phyloP scores from a whole-genome alignment of 2,329 filamentous ascomycete genomes.

The Alternaria sp. region DNA sequence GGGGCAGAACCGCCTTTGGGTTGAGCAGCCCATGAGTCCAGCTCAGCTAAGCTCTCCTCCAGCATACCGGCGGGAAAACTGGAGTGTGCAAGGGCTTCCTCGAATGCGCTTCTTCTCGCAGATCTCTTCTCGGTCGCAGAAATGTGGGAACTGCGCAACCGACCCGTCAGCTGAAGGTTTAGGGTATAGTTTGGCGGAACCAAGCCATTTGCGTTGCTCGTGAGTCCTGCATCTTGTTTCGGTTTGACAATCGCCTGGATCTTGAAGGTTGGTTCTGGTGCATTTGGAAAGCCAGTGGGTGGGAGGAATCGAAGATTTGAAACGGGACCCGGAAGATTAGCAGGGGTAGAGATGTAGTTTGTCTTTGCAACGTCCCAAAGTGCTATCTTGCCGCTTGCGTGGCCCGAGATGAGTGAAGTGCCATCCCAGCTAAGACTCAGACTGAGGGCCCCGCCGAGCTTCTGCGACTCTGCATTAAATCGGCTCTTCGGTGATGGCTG shows the following conservation, averaged over 20 bases:
- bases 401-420: slow-evolving; percentile 79
- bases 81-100: slow-evolving; percentile 54
- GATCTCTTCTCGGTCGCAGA: slow-evolving; percentile 41
- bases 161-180: slow-evolving; percentile 66
- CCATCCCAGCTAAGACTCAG: slow-evolving; percentile 83
- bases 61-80: slow-evolving; percentile 55
- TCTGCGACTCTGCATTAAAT: slow-evolving; percentile 64
- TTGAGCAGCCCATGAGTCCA: slow-evolving; percentile 40
- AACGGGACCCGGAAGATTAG: slow-evolving; percentile 79
- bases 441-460: slow-evolving; percentile 72
- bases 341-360: slow-evolving; percentile 71
- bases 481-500: slow-evolving; percentile 52
- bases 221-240: slow-evolving; percentile 66
- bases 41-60: slow-evolving; percentile 48
- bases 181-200: slow-evolving; percentile 69
- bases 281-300: slow-evolving; percentile 60
- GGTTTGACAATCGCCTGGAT: slow-evolving; percentile 78
- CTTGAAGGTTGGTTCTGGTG: slow-evolving; percentile 56
- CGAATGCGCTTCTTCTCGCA: slow-evolving; percentile 43
- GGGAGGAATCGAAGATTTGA: slow-evolving; percentile 81
- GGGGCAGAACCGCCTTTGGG: slow-evolving; percentile 26
- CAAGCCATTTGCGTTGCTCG: slow-evolving; percentile 41
- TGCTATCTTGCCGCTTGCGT: slow-evolving; percentile 78
- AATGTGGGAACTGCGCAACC: slow-evolving; percentile 35
- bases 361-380: slow-evolving; percentile 81